Evolutionary conservation across 306 rosid species (phyloP), one percentile per base, ranked within the genome.

Genomic region (Fragaria nilgerrensis): DNA sequence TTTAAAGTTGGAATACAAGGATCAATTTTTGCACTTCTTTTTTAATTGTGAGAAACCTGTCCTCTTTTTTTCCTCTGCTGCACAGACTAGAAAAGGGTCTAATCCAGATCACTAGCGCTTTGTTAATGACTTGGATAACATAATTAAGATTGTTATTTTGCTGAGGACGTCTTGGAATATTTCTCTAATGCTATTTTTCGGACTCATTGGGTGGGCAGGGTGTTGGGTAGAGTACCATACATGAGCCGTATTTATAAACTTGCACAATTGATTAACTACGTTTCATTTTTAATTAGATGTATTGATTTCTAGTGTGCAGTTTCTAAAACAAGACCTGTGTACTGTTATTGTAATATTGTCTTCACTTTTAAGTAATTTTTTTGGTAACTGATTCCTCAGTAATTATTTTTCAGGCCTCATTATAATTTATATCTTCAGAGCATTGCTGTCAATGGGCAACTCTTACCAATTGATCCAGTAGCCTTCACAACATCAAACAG

Each of bases 391-490:
- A 52, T 49, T 74, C 73, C 52, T 45, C 63, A 20, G 81, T 79
- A 48, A 20, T 20, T 20, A 79, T 86, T 85, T 86, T 75, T 84
- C 90, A 95, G 98, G 92, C 90, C 96, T 76, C 97, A 95, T 80
- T 95, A 95, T 84, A 92, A 95, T 87, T 87, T 95, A 80, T 83
- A 92, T 85, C 90, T 95, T 65, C 87, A 87, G 86, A 90, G 93
- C 86, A 90, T 95, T 76, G 74, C 91, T 87, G 97, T 94, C 66
- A 88, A 86, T 61, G 97, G 96, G 70, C 88, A 90, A 86, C 47
- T 70, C 23, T 87, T 94, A 83, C 75, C 97, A n/a, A 88, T 94
- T 68, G 90, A 94, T 81, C 75, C 88, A 76, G 81, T 88, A 48
- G 97, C 84, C 45, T 94, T 94, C 85, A 84, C 89, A 48, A 87